Conservation (phyloP, 768 basidiomycete genomes). For the Hirschioporus abietinus region DNA sequence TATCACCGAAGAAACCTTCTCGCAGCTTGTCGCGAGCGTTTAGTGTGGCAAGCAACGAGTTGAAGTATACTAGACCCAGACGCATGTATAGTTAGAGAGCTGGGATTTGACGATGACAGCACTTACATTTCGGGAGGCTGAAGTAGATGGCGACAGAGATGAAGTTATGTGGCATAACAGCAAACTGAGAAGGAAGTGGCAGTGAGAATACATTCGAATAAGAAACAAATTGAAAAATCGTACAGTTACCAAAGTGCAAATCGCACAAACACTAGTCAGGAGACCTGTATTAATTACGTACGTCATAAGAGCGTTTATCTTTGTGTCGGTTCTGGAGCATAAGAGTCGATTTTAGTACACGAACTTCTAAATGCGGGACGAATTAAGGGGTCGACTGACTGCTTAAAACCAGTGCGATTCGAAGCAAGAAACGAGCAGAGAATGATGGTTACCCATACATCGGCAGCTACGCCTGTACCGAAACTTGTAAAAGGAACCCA, state of each 20-base stretch:
- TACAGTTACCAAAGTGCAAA: constrained; percentile 17
- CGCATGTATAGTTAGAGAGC: neutral
- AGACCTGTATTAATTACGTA: constrained; percentile 22
- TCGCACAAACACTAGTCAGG: constrained; percentile 21
- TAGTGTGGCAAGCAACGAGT: neutral
- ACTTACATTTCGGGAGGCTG: constrained; percentile 19
- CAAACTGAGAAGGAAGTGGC: no score
- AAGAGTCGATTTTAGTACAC: no score
- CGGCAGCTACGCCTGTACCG: constrained; percentile 38
- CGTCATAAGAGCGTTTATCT: constrained; percentile 31
- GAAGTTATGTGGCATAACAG: constrained; percentile 18
- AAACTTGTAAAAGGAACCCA: neutral
- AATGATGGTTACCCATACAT: constrained; percentile 43
- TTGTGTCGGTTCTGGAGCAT: constrained; percentile 41
- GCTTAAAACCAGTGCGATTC: constrained; percentile 46
- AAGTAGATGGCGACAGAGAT: constrained; percentile 22
- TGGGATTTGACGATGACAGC: no score
- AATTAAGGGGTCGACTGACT: constrained; percentile 28
- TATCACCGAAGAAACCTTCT: neutral
- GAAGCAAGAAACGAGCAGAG: constrained; percentile 43
- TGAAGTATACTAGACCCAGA: neutral
- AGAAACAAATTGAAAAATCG: neutral
- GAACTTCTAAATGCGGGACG: no score
- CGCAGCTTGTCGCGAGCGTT: neutral
- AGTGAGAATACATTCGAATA: no score